Conservation (phyloP, 1,284 basidiomycete species). For the Ganoderma boninense region DNA sequence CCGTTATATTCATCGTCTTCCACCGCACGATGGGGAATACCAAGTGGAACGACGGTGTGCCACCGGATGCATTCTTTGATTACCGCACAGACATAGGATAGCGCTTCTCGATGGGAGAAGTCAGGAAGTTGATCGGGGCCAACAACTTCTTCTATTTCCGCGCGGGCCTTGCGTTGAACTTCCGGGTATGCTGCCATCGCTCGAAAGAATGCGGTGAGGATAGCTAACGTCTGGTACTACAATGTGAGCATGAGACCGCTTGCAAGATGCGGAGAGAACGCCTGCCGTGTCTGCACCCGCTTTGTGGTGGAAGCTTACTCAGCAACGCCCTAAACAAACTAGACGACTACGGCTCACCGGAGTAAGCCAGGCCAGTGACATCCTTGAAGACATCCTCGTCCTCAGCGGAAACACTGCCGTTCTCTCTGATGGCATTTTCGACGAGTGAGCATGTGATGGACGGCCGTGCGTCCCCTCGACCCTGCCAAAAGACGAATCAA, state of each 20-base stretch:
- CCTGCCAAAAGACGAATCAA: background rate
- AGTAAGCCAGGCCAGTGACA: constrained; percentile 16
- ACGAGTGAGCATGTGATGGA: constrained; percentile 13
- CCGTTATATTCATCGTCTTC: constrained; percentile 29
- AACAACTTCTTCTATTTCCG: constrained; percentile 24
- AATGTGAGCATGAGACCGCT: background rate
- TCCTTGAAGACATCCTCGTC: constrained; percentile 22
- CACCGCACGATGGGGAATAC: constrained; percentile 15
- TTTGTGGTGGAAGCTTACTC: background rate
- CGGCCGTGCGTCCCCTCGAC: constrained; percentile 4
- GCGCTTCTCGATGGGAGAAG: constrained; percentile 18
- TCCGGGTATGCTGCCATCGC: constrained; percentile 37
- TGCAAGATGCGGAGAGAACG: background rate
- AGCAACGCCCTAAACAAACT: background rate
- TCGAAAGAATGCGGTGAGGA: constrained; percentile 34
- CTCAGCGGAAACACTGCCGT: constrained; percentile 3
- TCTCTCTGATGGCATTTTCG: constrained; percentile 8
- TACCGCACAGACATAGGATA: constrained; percentile 26
- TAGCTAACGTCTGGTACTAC: constrained; percentile 30
- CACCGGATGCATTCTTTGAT: constrained; percentile 21
- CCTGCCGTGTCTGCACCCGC: constrained; percentile 10
- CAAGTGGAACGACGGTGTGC: constrained; percentile 15
- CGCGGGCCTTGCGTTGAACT: constrained; percentile 23
- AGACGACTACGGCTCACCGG: constrained; percentile 11
- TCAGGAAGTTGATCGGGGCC: constrained; percentile 22